phyloP scores from a whole-genome alignment of 164 flowering plant genomes.

The Chimonanthus praecox region DNA sequence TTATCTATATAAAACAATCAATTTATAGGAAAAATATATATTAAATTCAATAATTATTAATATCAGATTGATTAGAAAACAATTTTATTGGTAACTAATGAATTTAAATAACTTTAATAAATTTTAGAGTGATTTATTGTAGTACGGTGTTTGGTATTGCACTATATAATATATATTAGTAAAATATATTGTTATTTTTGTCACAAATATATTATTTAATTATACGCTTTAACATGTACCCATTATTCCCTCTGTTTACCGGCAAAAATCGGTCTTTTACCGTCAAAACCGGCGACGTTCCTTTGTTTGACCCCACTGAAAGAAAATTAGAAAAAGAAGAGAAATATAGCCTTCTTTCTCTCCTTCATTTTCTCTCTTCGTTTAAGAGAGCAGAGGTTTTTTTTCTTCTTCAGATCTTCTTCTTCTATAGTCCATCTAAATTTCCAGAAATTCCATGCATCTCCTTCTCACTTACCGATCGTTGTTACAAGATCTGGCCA shows the following conservation, averaged over 20 bases:
- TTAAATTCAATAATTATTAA: no score
- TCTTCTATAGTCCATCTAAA: neutral
- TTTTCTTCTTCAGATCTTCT: constrained; percentile 3
- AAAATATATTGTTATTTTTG: no score
- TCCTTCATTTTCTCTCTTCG: neutral
- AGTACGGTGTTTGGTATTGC: no score
- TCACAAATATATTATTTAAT: no score
- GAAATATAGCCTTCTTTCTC: neutral
- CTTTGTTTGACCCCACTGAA: constrained; percentile 2
- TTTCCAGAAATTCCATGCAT: constrained; percentile 1
- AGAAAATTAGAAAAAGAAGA: neutral
- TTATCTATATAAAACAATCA: no score
- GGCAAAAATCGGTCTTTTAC: constrained; percentile 18
- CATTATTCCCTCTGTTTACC: constrained; percentile 1
- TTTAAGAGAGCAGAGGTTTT: constrained; percentile 2
- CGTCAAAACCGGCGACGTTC: constrained; percentile 23
- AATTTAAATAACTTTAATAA: no score
- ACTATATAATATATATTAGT: no score
- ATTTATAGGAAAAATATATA: no score
- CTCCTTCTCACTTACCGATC: neutral
- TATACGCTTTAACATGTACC: no score
- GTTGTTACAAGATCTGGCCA: neutral
- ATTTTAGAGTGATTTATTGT: no score
- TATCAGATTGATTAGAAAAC: no score
- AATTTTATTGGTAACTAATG: no score